Base-by-base conservation (phyloP, 2,329 filamentous ascomycete genomes). In the Pseudogymnoascus sp. region DNA sequence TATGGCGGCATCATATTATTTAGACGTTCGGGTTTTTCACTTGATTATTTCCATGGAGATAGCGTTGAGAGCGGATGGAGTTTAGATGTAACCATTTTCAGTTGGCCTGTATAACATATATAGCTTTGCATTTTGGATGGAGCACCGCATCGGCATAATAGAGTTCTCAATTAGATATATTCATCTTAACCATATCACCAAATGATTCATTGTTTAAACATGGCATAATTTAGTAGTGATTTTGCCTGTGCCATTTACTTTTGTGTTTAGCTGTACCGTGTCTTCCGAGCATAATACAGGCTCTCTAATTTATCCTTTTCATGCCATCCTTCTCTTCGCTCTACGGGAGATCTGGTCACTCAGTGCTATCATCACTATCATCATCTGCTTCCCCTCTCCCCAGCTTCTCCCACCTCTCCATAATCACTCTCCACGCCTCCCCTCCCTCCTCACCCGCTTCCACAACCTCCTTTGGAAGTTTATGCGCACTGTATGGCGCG, bases 401-500 rank as follows among this genome's bases (percentile, higher is more conserved):
- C 61, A 82, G 79, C 39, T 86, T 80, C 70, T 84, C 85, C 90
- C 89, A 93, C 70, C 87, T 82, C 66, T 81, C 80, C 64, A 89
- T 84, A 75, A 94, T 92, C 74, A 96, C 91, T 63, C 87, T 81
- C 76, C 97, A 81, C 0, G 88, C 88, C 2, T 88, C 89, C 61
- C 89, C 84, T 3, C 89, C 88, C 1, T 81, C 81, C 66, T 82
- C 69, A 66, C 84, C 82, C 18, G 85, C 86, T 67, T 88, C 84
- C 1, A 97, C 92, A 2, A 97, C 91, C 67, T 99, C 94, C 72
- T 87, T 91, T 0, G 94, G 94, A 67, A 99, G 76, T 75, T 97
- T 99, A 71, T 97, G 93, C 2, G 94, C 93, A 64, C 91, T 96
- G 73, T 96, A 97, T 69, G 93, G 89, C 1, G 91, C 84, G 4